phyloP scores from a whole-genome alignment of 345 rosid genomes.

The Eucalyptus sp. region DNA sequence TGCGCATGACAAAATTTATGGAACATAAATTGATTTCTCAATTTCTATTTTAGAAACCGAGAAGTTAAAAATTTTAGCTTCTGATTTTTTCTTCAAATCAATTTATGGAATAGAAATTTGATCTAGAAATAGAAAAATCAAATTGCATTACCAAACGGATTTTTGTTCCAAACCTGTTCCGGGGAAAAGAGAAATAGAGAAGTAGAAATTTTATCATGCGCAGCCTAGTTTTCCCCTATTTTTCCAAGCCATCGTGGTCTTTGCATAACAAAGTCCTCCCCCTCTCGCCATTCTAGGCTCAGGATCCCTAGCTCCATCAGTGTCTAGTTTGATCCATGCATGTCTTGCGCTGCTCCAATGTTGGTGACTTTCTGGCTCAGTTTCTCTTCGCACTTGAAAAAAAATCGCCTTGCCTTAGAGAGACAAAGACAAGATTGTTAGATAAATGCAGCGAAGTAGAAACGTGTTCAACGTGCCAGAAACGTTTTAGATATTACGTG shows the following conservation, averaged over 20 bases:
- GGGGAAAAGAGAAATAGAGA: too few species aligned
- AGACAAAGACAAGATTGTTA: background rate
- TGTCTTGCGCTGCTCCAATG: background rate
- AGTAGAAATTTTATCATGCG: too few species aligned
- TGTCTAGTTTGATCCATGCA: background rate
- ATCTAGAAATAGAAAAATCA: too few species aligned
- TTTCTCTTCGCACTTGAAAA: background rate
- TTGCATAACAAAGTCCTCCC: background rate
- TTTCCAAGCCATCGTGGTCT: background rate
- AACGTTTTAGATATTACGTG: background rate
- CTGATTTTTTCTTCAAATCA: too few species aligned
- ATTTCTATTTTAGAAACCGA: too few species aligned
- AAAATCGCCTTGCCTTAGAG: background rate
- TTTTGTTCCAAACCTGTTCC: too few species aligned
- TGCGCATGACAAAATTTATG: too few species aligned
- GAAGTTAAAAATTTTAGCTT: too few species aligned
- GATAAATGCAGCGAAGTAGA: background rate
- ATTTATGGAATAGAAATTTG: too few species aligned
- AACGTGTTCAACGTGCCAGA: background rate
- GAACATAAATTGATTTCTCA: too few species aligned
- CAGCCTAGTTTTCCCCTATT: background rate
- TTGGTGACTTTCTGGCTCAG: background rate
- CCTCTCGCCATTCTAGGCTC: background rate
- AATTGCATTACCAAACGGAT: too few species aligned
- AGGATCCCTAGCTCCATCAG: background rate